phyloP scores from a whole-genome alignment of 2,329 filamentous ascomycete species.

The Tolypocladium nubicola region DNA sequence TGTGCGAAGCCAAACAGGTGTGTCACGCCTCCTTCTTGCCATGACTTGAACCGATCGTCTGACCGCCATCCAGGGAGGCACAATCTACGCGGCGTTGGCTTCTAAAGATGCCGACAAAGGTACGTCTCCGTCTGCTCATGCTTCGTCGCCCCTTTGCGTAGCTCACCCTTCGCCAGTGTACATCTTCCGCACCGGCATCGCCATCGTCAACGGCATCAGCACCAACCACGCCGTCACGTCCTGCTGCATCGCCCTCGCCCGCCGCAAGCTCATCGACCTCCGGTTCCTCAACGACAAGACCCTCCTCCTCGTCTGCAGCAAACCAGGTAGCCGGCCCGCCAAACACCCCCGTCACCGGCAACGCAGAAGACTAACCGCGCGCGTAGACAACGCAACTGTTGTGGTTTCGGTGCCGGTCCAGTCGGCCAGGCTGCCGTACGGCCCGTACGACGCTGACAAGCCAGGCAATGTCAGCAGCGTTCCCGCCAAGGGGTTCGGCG shows the following conservation, averaged over 20 bases:
- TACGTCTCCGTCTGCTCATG: conserved; percentile 10
- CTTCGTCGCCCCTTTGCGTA: background rate
- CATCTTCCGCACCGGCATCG: conserved; percentile 42
- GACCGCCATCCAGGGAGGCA: conserved; percentile 18
- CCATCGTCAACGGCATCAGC: conserved; percentile 50
- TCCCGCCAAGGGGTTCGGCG: conserved; percentile 7
- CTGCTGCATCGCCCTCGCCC: conserved; percentile 29
- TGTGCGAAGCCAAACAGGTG: conserved; percentile 32
- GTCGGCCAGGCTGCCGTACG: conserved; percentile 23
- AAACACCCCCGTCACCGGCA: background rate
- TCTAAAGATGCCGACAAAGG: conserved; percentile 26
- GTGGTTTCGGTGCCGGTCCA: conserved; percentile 25
- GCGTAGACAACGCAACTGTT: conserved; percentile 14
- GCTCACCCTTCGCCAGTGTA: conserved; percentile 31
- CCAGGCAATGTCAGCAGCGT: conserved; percentile 3
- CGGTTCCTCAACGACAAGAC: conserved; percentile 56
- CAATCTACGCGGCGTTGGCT: conserved; percentile 30
- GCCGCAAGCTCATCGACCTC: conserved; percentile 44
- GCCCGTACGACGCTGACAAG: conserved; percentile 18
- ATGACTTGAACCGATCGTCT: background rate
- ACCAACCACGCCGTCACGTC: conserved; percentile 26
- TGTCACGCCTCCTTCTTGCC: conserved; percentile 4
- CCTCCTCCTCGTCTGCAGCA: conserved; percentile 48
- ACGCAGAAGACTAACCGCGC: background rate
- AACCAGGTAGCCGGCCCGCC: conserved; percentile 20